Evolutionary conservation across 2,329 filamentous ascomycete species (phyloP).

Genomic region (Pseudopithomyces chartarum): DNA sequence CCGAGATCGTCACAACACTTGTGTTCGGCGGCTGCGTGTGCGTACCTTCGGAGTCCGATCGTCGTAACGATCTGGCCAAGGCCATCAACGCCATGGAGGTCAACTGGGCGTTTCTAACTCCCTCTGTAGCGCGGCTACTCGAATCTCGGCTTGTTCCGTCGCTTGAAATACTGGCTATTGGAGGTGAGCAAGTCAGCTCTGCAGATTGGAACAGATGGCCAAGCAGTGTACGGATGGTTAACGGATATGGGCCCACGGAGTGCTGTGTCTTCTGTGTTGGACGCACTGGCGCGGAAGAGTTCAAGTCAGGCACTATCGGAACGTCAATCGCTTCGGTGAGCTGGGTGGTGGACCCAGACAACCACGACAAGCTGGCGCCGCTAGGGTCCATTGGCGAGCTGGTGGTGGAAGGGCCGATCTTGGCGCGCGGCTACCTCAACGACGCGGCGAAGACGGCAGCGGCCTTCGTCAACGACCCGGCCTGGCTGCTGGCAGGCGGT

Average conservation of each 20-base stretch:
- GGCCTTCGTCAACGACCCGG: slow-evolving; percentile 6
- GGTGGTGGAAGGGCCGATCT: slow-evolving; percentile 58
- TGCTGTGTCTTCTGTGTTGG: background rate
- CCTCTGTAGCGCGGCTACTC: too few species aligned
- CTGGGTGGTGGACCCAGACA: slow-evolving; percentile 42
- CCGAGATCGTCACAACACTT: too few species aligned
- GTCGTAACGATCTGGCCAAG: too few species aligned
- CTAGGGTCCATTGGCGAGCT: slow-evolving; percentile 51
- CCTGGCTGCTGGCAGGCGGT: background rate
- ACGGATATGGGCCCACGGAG: background rate
- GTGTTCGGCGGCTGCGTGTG: too few species aligned
- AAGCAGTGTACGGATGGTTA: slow-evolving; percentile 10
- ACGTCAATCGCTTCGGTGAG: background rate
- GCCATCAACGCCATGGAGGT: too few species aligned
- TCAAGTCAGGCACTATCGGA: background rate
- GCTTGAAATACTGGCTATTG: slow-evolving; percentile 8
- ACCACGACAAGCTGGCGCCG: slow-evolving; percentile 15
- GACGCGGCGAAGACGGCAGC: slow-evolving; percentile 10
- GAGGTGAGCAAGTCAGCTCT: slow-evolving; percentile 12
- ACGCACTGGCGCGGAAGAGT: background rate
- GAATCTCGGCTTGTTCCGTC: background rate
- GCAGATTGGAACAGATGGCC: slow-evolving; percentile 12
- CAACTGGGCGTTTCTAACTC: too few species aligned
- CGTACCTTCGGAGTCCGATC: too few species aligned
- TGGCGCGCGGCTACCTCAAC: slow-evolving; percentile 28